Base-by-base conservation (phyloP, 2,329 filamentous ascomycete species). In the Aureobasidium sp. region DNA sequence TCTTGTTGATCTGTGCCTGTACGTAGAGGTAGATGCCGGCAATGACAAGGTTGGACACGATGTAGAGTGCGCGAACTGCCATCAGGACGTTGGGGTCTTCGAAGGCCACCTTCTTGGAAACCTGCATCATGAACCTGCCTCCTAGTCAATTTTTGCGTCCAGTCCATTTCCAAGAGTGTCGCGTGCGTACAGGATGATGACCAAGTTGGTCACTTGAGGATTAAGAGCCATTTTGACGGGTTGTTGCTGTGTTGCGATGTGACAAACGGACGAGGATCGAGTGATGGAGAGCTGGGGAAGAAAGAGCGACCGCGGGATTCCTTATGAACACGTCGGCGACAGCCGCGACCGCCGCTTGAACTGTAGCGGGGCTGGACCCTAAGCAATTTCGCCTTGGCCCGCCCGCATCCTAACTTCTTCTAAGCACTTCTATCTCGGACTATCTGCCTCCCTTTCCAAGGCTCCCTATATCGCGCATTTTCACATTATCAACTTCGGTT, bases 41-140 rank as follows among this genome's bases (percentile, higher is more conserved):
- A 72, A 99, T 97, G 76, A 97, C 82, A 66, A 96, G 66, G 77
- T 99, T 90, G 68, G 86, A 87, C 67, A 86, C 70, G 62, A 89
- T 67, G 75, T 89, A 89, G 66, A 86, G 75, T 42, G 76, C 81
- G 70, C 86, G 86, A 63, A 88, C 83, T 63, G 80, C 76, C 68
- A 83, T 83, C 62, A 89, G 79, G 52, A 88, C 84, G 65, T 83
- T 80, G n/a, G 85, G 91, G 73, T 97, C 88, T 34, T 97, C 93
- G 72, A 97, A 96, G 52, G 92, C 90, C 65, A 99, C 86, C 78
- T 88, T 90, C 85, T 97, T 97, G 70, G 91, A 89, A 65, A 96
- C 89, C 83, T 97, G 93, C 91, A 97, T 97, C 88, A 97, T 95
- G 74, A 90, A 89, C 69, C 68, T 66, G 61, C 32, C 32, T 30